Evolutionary conservation across 169 alveolate species (phyloP).

Genomic region (Plasmodium vinckei): DNA sequence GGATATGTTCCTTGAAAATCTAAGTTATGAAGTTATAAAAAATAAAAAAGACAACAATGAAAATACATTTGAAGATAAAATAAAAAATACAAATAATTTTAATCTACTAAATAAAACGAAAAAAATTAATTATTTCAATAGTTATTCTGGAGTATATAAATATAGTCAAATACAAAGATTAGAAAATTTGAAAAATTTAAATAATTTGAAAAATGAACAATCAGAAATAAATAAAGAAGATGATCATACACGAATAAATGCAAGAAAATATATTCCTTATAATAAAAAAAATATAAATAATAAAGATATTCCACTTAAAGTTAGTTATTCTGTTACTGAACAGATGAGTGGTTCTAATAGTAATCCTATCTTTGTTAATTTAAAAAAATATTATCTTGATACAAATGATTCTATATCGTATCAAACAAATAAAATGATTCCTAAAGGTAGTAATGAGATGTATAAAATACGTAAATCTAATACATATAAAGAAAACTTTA

Average conservation of each 20-base stretch:
- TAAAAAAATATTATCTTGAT: neutral
- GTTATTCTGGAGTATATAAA: neutral
- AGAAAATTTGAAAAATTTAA: too few relatives aligned
- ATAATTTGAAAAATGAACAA: too few relatives aligned
- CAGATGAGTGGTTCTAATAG: too few relatives aligned
- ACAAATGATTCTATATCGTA: conserved; percentile 11
- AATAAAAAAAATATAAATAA: too few relatives aligned
- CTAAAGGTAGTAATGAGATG: conserved; percentile 16
- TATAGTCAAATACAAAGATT: too few relatives aligned
- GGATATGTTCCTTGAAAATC: conserved; percentile 26
- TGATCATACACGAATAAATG: too few relatives aligned
- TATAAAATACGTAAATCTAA: conserved; percentile 15
- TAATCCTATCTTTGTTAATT: too few relatives aligned
- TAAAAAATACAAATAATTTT: neutral
- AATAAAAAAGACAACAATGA: neutral
- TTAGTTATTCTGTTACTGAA: too few relatives aligned
- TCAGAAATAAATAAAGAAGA: too few relatives aligned
- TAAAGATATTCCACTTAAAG: too few relatives aligned
- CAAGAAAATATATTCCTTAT: too few relatives aligned
- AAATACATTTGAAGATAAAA: neutral
- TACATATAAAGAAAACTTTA: conserved; percentile 22
- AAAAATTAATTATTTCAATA: conserved; percentile 3
- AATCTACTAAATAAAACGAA: neutral
- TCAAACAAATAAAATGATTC: conserved; percentile 2
- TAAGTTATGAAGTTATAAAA: neutral